These are phyloP conservation scores for Erythrophleum ivorense DNA, from an alignment of 331 rosid species.

Conservation along the genomic window DNA sequence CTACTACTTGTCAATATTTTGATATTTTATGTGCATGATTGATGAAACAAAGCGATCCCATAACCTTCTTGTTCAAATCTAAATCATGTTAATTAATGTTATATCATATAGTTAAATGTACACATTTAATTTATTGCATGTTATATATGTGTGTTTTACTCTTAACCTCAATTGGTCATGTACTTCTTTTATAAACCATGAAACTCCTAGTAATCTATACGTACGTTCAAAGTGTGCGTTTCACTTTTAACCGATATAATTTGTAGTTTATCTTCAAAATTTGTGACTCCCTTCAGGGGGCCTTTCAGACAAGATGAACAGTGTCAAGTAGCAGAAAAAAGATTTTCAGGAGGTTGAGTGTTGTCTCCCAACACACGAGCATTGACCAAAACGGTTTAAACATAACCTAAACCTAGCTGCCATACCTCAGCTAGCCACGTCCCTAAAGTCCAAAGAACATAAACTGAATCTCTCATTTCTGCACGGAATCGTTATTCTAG, in stretches of 20 bases:
- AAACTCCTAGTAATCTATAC: no score
- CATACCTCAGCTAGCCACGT: neutral
- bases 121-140: neutral
- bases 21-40: neutral
- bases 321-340: neutral
- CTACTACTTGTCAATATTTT: neutral
- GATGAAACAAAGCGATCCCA: neutral
- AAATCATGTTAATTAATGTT: neutral
- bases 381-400: slow-evolving; percentile 29
- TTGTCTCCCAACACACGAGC: slow-evolving; percentile 27
- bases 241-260: no score
- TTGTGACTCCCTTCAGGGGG: neutral
- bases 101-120: neutral
- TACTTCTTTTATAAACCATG: no score
- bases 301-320: neutral
- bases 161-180: no score
- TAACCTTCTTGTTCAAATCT: neutral
- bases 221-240: no score
- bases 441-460: neutral
- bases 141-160: no score
- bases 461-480: neutral
- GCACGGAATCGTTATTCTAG: slow-evolving; percentile 25
- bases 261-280: no score
- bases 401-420: neutral
- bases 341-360: slow-evolving; percentile 15